Base-by-base conservation (phyloP, 768 basidiomycete species). In the Termitomyces sp. region DNA sequence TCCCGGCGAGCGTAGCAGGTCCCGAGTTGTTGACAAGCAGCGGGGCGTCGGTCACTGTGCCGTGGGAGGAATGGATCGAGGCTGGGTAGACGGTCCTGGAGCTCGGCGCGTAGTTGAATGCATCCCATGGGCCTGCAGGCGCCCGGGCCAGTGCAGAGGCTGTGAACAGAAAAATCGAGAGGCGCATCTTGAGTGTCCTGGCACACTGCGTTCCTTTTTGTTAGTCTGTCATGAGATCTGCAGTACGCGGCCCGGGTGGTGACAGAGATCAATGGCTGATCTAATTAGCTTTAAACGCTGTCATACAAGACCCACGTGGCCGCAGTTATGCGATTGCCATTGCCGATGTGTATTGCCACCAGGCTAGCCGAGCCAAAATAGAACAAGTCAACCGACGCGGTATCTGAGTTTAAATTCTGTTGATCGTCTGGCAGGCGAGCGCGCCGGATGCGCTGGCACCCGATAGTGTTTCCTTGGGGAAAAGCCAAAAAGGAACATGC, bases 71-170 rank as follows among this genome's bases (percentile, higher is more conserved):
- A 49, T 77, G 72, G 18, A 82, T 72, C 0, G 75, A 70, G 0
- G 67, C 64, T 0, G 82, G 76, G 36, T 74, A 76, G 0, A 83
- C 78, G 0, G 75, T 78, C 58, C 75, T 77, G 2, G 79, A 76
- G 24, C 64, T 66, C 1, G 80, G 82, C 0, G 81, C 80, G 48
- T 68, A 77, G 58, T 81, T 83, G 69, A 83, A 82, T 9, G 65
- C 61, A 58, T 81, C 80, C 82, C 82, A 84, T 13, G 77, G 75
- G 0, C 81, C 82, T 30, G 61, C 50, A 2, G 81, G 82, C 0
- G 81, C 80, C 4, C 69, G 51, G 14, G 57, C 64, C 40, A 42
- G n/a, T 1, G n/a, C n/a, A 20, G n/a, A 20, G 2, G n/a, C 40
- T 20, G n/a, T 6, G 9, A 42, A 20, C n/a, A 42, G 40, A 9